Evolutionary conservation across 805 yeast genomes (phyloP), one percentile per base, ranked within the genome.

Genomic region (Hanseniaspora meyeri): DNA sequence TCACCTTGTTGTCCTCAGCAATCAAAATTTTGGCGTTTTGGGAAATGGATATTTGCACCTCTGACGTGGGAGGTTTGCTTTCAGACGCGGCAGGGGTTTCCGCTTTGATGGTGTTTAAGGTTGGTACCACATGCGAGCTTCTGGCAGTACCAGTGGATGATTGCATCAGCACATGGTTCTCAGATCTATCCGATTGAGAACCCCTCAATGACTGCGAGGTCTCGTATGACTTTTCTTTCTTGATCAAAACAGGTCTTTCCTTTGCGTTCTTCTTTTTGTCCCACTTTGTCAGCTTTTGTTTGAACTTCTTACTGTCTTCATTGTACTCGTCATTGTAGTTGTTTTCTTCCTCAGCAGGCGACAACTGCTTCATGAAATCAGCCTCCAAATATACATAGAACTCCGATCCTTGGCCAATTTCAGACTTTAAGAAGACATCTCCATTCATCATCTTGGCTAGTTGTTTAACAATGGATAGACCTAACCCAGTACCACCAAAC

Each of bases 401-500:
- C 11, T 82, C 82, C 1, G 95, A 84, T 0, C 98, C 98, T 27
- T 79, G 75, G 0, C 95, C 96, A 20, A 86, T 77, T 31, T 77
- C 74, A 0, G 95, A 85, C 57, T 83, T 77, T 51, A 93, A 68
- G 1, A 81, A 77, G 69, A 93, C 78, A 0, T 88, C 81, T 57
- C 98, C 96, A 57, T 82, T 77, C 97, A 91, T 91, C 81, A 90
- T 80, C 38, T 77, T 78, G 0, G 96, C 96, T 59, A 93, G 77
- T 68, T 91, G 97, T 58, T 87, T 76, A 70, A 97, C 93, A 64
- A 91, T 91, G 0, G 83, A 78, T 46, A 91, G 76, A 0, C 98
- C 98, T 49, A 91, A 74, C 1, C 97, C 98, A 0, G 97, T 93
- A 62, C 98, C 98, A 58, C 97, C 97, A 65, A 85, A 83, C 57